Evolutionary conservation across 2,329 filamentous ascomycete species (phyloP).

Genomic region (Leptographium flavum): DNA sequence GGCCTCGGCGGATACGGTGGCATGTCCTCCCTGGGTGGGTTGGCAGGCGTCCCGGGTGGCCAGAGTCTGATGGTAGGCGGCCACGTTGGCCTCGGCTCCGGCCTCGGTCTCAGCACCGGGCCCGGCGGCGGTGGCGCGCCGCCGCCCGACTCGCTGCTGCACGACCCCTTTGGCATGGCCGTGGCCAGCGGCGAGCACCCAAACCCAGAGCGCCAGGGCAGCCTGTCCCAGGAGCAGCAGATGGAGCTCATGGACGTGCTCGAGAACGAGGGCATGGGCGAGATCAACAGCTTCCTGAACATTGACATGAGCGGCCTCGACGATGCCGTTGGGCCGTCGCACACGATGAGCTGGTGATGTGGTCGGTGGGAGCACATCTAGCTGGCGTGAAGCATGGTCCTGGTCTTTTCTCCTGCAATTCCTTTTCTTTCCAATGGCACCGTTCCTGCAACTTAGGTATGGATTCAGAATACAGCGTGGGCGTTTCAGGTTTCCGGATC

Average conservation of each 20-base stretch:
- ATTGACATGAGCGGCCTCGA: conserved; percentile 21
- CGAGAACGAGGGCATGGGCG: conserved; percentile 51
- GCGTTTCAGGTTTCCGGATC: background rate
- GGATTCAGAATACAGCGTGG: background rate
- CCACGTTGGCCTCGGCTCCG: background rate
- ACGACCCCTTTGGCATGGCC: conserved; percentile 5
- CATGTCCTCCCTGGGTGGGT: conserved; percentile 3
- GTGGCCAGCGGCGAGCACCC: conserved; percentile 8
- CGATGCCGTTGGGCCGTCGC: background rate
- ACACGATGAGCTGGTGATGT: background rate
- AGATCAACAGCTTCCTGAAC: conserved; percentile 46
- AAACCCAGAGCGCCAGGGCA: conserved; percentile 43
- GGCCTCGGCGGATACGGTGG: conserved; percentile 10
- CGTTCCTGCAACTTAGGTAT: background rate
- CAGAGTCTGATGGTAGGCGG: conserved; percentile 4
- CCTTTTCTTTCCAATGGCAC: background rate
- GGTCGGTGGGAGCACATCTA: background rate
- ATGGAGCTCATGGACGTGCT: conserved; percentile 69
- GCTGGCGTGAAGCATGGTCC: no score
- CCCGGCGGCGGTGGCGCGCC: background rate
- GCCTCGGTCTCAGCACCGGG: background rate
- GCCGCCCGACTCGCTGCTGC: background rate
- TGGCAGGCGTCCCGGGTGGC: conserved; percentile 5
- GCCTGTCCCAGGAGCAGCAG: conserved; percentile 67
- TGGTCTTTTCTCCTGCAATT: background rate